phyloP scores from a whole-genome alignment of 805 yeast species.

The Saccharomycopsis vini region DNA sequence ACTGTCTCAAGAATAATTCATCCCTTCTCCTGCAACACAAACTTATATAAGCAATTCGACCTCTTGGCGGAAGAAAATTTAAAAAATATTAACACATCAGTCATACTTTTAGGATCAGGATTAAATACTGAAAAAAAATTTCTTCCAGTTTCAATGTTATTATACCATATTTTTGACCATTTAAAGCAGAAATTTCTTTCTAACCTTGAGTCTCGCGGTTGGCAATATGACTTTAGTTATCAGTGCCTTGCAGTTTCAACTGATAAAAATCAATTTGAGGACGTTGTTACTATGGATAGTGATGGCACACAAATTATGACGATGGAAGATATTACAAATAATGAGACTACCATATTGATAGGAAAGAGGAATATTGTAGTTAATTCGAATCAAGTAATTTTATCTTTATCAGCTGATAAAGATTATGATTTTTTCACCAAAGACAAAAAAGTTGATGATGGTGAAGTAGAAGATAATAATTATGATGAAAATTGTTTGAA shows the following conservation, averaged over 20 bases:
- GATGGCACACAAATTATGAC: not conserved
- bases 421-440: not conserved
- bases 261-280: constrained; percentile 4
- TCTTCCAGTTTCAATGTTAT: not conserved
- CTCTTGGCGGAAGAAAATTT: constrained; percentile 7
- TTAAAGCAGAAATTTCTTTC: not conserved
- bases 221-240: constrained; percentile 8
- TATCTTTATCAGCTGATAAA: not conserved
- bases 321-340: too few species aligned
- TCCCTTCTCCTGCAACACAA: not conserved
- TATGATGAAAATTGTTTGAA: not conserved
- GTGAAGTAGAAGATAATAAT: too few species aligned
- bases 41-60: constrained; percentile 5
- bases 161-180: not conserved
- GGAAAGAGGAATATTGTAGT: constrained; percentile 8
- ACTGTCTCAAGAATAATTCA: constrained; percentile 1
- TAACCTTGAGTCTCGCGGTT: constrained; percentile 9
- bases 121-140: not conserved
- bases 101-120: constrained; percentile 9
- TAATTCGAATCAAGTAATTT: not conserved
- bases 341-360: constrained; percentile 3
- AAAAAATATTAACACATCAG: constrained; percentile 3
- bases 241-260: constrained; percentile 8
- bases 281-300: not conserved
- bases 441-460: too few species aligned